Percentiles rank a stretch among this genome's conserved stretches.
Conservation (phyloP, 1,139 yeast species). For the Pichia cactophila region DNA sequence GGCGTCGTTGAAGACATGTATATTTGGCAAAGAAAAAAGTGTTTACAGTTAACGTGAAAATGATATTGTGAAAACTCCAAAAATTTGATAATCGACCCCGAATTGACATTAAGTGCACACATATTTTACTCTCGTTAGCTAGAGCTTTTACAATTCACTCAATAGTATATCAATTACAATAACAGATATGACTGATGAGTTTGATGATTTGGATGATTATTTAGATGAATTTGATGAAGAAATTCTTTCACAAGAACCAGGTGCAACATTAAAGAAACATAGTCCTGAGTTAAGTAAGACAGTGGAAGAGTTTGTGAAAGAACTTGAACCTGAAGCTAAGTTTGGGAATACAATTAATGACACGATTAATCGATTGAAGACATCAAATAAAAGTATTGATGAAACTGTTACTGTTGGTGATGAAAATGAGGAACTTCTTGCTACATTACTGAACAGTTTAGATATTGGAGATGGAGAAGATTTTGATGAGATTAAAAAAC, state of each 20-base stretch:
- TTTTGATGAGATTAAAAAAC: conserved; percentile 7
- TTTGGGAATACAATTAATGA: conserved; percentile 75
- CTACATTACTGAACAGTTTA: conserved; percentile 38
- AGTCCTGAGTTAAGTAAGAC: conserved; percentile 50
- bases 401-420: conserved; percentile 39
- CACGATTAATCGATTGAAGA: conserved; percentile 73
- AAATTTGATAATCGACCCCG: too few species aligned
- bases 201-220: conserved; percentile 69
- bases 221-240: conserved; percentile 75
- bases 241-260: conserved; percentile 59
- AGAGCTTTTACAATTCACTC: background rate
- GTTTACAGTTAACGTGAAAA: background rate
- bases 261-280: conserved; percentile 18
- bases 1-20: conserved; percentile 6
- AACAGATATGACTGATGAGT: conserved; percentile 36
- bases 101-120: too few species aligned
- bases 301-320: conserved; percentile 45
- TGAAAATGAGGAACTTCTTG: conserved; percentile 51
- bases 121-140: too few species aligned
- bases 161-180: background rate
- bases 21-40: background rate
- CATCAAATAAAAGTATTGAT: conserved; percentile 59
- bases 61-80: background rate
- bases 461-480: conserved; percentile 25
- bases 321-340: conserved; percentile 30